Evolutionary conservation across 441 rosid species (phyloP).

Genomic region (Francoa sonchifolia): DNA sequence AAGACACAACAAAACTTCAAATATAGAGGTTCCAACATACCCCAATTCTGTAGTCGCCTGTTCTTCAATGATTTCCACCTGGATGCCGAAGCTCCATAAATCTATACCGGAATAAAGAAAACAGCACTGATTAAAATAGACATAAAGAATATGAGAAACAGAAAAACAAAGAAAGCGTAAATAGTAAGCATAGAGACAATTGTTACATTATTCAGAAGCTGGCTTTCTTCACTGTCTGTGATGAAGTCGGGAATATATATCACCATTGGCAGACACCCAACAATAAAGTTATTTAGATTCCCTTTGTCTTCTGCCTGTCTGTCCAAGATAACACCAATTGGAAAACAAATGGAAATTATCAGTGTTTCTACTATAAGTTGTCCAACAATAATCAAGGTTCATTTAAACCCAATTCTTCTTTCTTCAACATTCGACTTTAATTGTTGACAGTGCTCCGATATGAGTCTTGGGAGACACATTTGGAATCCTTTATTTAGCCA

Average conservation of each 20-base stretch:
- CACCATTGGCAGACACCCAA: slow-evolving; percentile 56
- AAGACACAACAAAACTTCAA: not conserved
- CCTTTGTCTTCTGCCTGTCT: slow-evolving; percentile 22
- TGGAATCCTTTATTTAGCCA: no score
- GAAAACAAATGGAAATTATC: no score
- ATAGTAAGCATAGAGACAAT: not conserved
- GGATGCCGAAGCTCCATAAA: slow-evolving; percentile 49
- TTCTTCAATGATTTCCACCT: slow-evolving; percentile 79
- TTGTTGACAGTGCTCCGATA: no score
- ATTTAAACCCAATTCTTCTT: no score
- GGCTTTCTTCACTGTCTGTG: slow-evolving; percentile 40
- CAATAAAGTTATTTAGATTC: slow-evolving; percentile 29
- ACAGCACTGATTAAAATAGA: not conserved
- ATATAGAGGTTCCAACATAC: slow-evolving; percentile 21
- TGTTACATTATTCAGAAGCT: slow-evolving; percentile 40
- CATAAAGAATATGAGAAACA: not conserved
- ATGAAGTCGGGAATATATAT: slow-evolving; percentile 56
- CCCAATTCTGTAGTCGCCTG: slow-evolving; percentile 85
- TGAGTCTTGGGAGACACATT: no score
- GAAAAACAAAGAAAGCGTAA: not conserved
- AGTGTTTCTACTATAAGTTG: no score
- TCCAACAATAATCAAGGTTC: no score
- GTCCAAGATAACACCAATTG: not conserved
- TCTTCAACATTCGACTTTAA: no score
- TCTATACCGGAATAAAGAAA: slow-evolving; percentile 22